Conservation (phyloP, 2,329 filamentous ascomycete species). For the Coniochaeta pulveracea region DNA sequence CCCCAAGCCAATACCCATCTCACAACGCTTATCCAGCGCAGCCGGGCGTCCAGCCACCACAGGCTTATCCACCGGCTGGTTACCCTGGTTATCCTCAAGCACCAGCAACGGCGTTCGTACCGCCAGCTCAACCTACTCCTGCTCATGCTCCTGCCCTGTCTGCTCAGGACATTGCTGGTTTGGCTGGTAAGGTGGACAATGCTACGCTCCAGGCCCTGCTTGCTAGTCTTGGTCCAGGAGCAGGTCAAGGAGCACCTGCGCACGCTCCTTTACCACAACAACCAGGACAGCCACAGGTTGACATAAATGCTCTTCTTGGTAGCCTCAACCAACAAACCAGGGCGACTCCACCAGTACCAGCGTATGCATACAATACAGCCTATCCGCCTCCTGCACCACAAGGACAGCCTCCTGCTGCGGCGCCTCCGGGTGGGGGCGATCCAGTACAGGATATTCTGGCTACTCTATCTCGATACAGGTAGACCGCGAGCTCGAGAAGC, state of each 20-base stretch:
- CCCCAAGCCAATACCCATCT: too few species aligned
- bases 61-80: conserved; percentile 7
- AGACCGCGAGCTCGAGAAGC: too few species aligned
- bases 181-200: conserved; percentile 19
- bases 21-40: conserved; percentile 20
- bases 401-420: background rate
- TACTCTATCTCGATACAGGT: conserved; percentile 1
- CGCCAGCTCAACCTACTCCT: too few species aligned
- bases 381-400: conserved; percentile 6
- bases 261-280: too few species aligned
- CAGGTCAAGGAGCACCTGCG: conserved; percentile 16
- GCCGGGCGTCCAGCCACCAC: conserved; percentile 8
- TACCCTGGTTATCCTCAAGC: conserved; percentile 7
- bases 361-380: background rate
- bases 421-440: conserved; percentile 9
- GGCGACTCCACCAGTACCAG: conserved; percentile 3
- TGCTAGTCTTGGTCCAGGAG: conserved; percentile 18
- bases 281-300: conserved; percentile 26
- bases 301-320: conserved; percentile 34
- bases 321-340: conserved; percentile 20
- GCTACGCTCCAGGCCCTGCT: conserved; percentile 21
- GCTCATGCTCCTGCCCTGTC: conserved; percentile 9
- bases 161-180: conserved; percentile 11
- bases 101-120: conserved; percentile 12
- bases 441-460: conserved; percentile 15